Base-by-base conservation (phyloP, 495 filamentous ascomycete species). In the Penicillium macrosclerotiorum region DNA sequence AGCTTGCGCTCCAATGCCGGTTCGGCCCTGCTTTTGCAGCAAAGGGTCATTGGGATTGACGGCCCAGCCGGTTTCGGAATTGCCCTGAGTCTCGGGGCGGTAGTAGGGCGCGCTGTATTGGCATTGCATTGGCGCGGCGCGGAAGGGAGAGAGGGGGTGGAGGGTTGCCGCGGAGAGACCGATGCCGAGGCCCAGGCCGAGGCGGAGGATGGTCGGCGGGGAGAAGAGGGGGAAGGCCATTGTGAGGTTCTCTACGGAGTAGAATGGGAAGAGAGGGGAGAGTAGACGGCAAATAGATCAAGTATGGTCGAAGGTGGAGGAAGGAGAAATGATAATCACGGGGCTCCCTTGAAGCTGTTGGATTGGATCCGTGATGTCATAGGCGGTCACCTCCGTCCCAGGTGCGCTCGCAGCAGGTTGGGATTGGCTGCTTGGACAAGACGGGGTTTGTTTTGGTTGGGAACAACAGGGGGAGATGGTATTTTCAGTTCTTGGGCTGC, bases 181-280 rank as follows among this genome's bases (percentile, higher is more conserved):
- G 45, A 73, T 49, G 43, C 70, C 59, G 41, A 77, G 52, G 50
- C 72, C 68, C 42, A 78, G 55, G 24, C 71, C 67, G 17, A 69
- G 55, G 29, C 65, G 62, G 41, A 69, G 49, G 34, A 66, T 50
- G 45, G 66, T 56, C 22, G 62, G 69, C 12, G 52, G 58, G 43
- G 65, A 55, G 37, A 69, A 64, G 33, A 71, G 31, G 25, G 47
- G 39, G 31, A 61, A 55, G 24, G 63, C 38, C 60, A 69, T 68
- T 41, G 16, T 58, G 51, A 13, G 12, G 23, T 17, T 38, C n/a
- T 38, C 16, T n/a, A n/a, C n/a, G n/a, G n/a, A n/a, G n/a, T n/a
- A n/a, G n/a, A n/a, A n/a, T n/a, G n/a, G n/a, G n/a, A n/a, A n/a
- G n/a, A n/a, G n/a, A n/a, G n/a, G n/a, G n/a, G n/a, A n/a, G n/a